Conservation (phyloP, 768 basidiomycete species). For the Amanita jacksonii region DNA sequence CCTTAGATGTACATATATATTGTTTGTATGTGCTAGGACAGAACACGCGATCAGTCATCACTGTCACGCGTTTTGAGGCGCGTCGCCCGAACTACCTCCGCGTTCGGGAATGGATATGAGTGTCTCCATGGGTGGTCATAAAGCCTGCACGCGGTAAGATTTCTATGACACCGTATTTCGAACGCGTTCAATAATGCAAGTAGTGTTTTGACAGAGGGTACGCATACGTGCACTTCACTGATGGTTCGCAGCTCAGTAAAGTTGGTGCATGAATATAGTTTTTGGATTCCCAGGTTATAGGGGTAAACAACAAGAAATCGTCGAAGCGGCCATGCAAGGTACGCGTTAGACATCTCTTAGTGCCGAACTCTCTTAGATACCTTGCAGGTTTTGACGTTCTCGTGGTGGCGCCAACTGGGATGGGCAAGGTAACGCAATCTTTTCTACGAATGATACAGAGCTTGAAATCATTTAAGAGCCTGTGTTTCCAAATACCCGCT, state of each 20-base stretch:
- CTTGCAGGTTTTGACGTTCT: slow-evolving; percentile 58
- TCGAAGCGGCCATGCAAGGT: slow-evolving; percentile 63
- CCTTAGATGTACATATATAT: background rate
- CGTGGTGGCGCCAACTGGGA: slow-evolving; percentile 79
- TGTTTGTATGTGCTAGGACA: background rate
- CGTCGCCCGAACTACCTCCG: background rate
- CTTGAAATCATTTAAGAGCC: slow-evolving; percentile 35
- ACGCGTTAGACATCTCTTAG: background rate
- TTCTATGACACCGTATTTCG: background rate
- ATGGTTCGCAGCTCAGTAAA: background rate
- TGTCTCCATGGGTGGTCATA: slow-evolving; percentile 8
- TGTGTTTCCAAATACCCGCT: slow-evolving; percentile 84
- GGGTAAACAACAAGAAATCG: slow-evolving; percentile 71
- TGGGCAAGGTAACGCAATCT: slow-evolving; percentile 60
- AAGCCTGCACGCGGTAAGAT: background rate
- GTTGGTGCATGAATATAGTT: slow-evolving; percentile 28
- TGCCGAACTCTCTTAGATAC: background rate
- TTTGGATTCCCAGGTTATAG: slow-evolving; percentile 64
- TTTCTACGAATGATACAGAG: background rate
- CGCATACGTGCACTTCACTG: background rate
- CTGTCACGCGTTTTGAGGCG: background rate
- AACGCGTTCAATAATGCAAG: background rate
- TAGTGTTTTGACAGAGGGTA: background rate
- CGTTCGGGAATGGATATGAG: background rate
- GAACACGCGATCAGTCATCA: slow-evolving; percentile 18